Conservation (phyloP, 169 alveolate genomes). For the Eimeria maxima region DNA sequence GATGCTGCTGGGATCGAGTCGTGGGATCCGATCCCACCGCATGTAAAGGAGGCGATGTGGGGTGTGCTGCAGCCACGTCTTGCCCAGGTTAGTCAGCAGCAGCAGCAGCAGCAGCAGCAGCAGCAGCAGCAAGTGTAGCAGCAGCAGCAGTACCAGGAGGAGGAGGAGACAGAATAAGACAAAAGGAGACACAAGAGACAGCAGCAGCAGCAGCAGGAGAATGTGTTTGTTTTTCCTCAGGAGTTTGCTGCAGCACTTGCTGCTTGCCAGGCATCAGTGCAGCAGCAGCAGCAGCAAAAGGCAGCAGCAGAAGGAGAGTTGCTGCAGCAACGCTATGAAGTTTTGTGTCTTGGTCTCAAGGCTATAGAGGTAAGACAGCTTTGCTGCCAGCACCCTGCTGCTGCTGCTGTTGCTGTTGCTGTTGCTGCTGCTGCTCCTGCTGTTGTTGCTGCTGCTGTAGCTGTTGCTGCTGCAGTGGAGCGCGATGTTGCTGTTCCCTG, state of each 20-base stretch:
- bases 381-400: background rate
- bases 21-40: constrained; percentile 36
- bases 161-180: background rate
- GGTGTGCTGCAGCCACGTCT: constrained; percentile 25
- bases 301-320: constrained; percentile 60
- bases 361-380: constrained; percentile 25
- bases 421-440: background rate
- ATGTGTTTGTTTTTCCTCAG: background rate
- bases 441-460: too few species aligned
- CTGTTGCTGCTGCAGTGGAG: background rate
- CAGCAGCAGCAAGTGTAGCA: background rate
- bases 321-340: constrained; percentile 57
- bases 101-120: constrained; percentile 63
- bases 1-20: constrained; percentile 4
- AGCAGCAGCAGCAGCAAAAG: constrained; percentile 57
- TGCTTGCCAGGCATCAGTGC: constrained; percentile 30
- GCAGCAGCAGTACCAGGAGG: background rate
- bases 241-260: constrained; percentile 29
- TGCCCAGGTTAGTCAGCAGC: constrained; percentile 16
- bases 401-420: background rate
- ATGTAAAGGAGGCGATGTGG: constrained; percentile 31
- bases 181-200: background rate
- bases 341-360: background rate
- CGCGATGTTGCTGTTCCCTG: background rate
- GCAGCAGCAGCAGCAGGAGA: background rate